Percentiles rank a stretch among this genome's conserved stretches.
These are phyloP conservation scores for Diaporthe nobilis DNA, from an alignment of 2,329 filamentous ascomycete genomes.

Conservation along the genomic window DNA sequence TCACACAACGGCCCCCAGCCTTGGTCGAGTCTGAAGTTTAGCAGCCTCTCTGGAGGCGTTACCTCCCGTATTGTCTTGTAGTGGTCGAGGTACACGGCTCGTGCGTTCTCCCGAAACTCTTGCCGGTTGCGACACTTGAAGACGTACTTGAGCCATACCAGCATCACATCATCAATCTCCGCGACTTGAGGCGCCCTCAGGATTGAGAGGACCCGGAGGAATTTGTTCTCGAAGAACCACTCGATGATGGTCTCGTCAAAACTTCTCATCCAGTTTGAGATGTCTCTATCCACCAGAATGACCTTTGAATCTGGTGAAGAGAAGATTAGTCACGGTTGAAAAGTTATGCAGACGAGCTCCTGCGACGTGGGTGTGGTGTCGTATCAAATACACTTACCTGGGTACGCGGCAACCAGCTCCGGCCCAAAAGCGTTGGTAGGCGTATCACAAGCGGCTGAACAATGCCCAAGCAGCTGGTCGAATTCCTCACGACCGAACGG, in stretches of 20 bases:
- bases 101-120: constrained; percentile 49
- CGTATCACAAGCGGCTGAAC: constrained; percentile 57
- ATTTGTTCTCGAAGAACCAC: constrained; percentile 44
- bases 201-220: constrained; percentile 40
- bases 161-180: constrained; percentile 40
- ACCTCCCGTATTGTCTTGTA: constrained; percentile 46
- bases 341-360: neutral
- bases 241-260: constrained; percentile 46
- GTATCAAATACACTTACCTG: neutral
- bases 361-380: neutral
- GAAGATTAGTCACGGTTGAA: no score
- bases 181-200: constrained; percentile 6
- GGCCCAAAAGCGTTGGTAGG: constrained; percentile 55
- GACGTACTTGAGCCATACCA: constrained; percentile 49
- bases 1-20: constrained; percentile 49
- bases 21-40: constrained; percentile 49
- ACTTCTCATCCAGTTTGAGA: constrained; percentile 56
- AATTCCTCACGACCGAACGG: constrained; percentile 48
- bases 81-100: constrained; percentile 41
- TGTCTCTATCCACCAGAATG: constrained; percentile 54
- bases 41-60: constrained; percentile 42
- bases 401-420: constrained; percentile 62
- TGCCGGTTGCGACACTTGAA: constrained; percentile 48
- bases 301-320: constrained; percentile 58
- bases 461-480: constrained; percentile 48